A percentile compares a stretch with the other conserved stretches of the same genome.
These are phyloP conservation scores for Roridomyces roridus DNA, from an alignment of 768 basidiomycete genomes.

Conservation along the genomic window DNA sequence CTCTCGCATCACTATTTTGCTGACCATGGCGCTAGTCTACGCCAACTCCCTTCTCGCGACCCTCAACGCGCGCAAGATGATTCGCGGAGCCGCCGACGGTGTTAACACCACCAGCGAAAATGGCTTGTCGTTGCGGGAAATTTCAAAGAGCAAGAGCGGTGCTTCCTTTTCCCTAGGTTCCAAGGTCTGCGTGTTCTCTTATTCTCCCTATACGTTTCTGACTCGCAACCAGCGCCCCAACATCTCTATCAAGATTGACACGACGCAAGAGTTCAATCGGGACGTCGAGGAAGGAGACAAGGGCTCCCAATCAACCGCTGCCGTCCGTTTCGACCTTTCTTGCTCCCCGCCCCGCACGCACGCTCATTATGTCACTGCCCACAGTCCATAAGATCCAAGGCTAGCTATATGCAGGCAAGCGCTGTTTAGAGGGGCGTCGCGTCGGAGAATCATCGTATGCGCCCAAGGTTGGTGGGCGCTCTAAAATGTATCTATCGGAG, in stretches of 20 bases:
- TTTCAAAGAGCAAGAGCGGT: conserved; percentile 42
- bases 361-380: conserved; percentile 22
- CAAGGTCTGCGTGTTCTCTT: conserved; percentile 31
- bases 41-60: conserved; percentile 67
- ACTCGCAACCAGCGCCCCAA: conserved; percentile 42
- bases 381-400: conserved; percentile 24
- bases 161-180: conserved; percentile 32
- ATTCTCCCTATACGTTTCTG: background rate
- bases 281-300: conserved; percentile 42
- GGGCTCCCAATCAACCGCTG: conserved; percentile 13
- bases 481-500: conserved; percentile 16
- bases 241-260: conserved; percentile 62
- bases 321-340: conserved; percentile 27
- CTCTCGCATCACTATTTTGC: background rate
- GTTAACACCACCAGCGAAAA: conserved; percentile 49
- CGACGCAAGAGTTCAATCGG: conserved; percentile 53
- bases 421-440: conserved; percentile 4
- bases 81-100: conserved; percentile 46
- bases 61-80: conserved; percentile 58
- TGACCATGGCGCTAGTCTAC: conserved; percentile 49
- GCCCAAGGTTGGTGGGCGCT: conserved; percentile 18
- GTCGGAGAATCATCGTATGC: background rate
- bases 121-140: conserved; percentile 43
- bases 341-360: conserved; percentile 14
- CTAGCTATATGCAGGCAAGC: conserved; percentile 13